These are phyloP conservation scores for Yarrowia phangngaensis DNA, from an alignment of 805 yeast species.

Conservation along the genomic window DNA sequence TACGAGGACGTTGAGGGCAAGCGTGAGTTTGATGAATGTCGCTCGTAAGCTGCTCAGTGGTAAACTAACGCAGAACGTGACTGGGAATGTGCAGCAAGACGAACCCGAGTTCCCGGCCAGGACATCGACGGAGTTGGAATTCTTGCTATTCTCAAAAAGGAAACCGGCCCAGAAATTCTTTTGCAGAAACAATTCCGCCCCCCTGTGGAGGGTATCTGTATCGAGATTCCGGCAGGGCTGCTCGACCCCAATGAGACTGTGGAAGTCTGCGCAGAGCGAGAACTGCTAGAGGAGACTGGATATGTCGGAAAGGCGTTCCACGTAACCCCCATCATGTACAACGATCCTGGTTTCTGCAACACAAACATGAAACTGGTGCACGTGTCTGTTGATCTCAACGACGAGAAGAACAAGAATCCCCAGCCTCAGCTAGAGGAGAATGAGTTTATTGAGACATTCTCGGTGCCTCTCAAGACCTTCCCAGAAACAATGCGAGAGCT, in stretches of 20 bases:
- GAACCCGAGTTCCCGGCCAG: slow-evolving; percentile 60
- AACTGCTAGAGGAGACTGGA: slow-evolving; percentile 89
- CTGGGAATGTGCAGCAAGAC: slow-evolving; percentile 89
- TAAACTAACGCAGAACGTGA: slow-evolving; percentile 46
- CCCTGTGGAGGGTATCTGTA: slow-evolving; percentile 80
- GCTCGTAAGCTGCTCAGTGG: background rate
- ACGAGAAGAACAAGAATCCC: slow-evolving; percentile 65
- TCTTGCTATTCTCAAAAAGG: slow-evolving; percentile 55
- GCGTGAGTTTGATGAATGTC: slow-evolving; percentile 27
- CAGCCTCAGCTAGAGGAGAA: slow-evolving; percentile 75
- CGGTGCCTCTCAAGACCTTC: slow-evolving; percentile 55
- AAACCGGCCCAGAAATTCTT: slow-evolving; percentile 53
- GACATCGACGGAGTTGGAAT: slow-evolving; percentile 85
- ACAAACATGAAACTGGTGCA: slow-evolving; percentile 79
- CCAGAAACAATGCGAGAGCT: slow-evolving; percentile 53
- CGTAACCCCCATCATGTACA: slow-evolving; percentile 51
- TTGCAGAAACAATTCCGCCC: slow-evolving; percentile 91
- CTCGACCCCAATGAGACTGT: slow-evolving; percentile 78
- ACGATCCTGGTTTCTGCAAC: slow-evolving; percentile 87
- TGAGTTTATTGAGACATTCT: slow-evolving; percentile 88
- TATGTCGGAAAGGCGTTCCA: slow-evolving; percentile 61
- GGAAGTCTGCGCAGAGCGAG: slow-evolving; percentile 80
- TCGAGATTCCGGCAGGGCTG: slow-evolving; percentile 94
- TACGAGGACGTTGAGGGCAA: slow-evolving; percentile 71
- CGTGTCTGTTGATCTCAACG: slow-evolving; percentile 67